These are phyloP conservation scores for Pleurotus sapidus DNA, from an alignment of 768 basidiomycete species.

Conservation along the genomic window DNA sequence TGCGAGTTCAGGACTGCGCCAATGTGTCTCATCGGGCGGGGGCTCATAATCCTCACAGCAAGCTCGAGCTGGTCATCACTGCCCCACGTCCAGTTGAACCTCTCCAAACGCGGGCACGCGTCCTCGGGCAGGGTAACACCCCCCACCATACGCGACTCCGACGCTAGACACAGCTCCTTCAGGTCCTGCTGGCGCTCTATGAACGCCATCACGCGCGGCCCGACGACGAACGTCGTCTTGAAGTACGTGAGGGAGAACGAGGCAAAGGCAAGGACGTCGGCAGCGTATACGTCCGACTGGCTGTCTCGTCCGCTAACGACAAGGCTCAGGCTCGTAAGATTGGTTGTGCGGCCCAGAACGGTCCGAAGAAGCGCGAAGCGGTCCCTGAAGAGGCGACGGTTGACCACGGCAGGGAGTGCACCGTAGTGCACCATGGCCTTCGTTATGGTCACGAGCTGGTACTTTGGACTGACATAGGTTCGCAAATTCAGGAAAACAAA, in stretches of 20 bases:
- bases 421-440: not conserved
- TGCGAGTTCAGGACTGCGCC: not conserved
- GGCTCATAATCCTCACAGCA: not conserved
- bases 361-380: constrained; percentile 3
- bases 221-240: constrained; percentile 1
- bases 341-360: not conserved
- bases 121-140: not conserved
- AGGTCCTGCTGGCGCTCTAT: not conserved
- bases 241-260: not conserved
- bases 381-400: not conserved
- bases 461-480: no score
- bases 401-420: not conserved
- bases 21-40: not conserved
- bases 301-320: constrained; percentile 1
- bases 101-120: constrained; percentile 1
- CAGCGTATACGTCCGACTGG: not conserved
- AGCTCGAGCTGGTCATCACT: not conserved
- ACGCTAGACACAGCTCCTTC: not conserved
- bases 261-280: not conserved
- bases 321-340: constrained; percentile 3
- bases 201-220: not conserved
- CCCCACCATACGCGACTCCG: not conserved
- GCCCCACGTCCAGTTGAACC: not conserved
- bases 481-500: no score
- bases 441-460: no score